Conservation (phyloP, 768 basidiomycete genomes). For the Hygrophoropsis aurantiaca region DNA sequence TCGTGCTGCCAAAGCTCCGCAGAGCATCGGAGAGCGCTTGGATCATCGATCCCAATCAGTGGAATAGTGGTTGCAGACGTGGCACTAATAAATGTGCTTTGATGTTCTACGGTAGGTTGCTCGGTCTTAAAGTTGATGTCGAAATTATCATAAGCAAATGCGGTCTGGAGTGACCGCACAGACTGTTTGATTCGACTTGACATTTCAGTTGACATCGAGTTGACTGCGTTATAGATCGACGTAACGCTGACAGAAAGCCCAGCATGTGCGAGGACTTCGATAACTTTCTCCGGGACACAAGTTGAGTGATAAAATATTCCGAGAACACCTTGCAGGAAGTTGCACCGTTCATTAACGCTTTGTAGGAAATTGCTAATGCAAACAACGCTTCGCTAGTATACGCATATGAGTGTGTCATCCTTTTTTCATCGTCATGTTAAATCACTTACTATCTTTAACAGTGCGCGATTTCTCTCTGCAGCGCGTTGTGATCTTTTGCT, state of each 20-base stretch:
- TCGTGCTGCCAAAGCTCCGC: constrained; percentile 17
- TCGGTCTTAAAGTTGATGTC: constrained; percentile 35
- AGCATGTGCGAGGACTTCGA: constrained; percentile 23
- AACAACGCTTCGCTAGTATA: too few relatives aligned
- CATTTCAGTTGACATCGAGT: constrained; percentile 17
- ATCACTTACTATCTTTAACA: too few relatives aligned
- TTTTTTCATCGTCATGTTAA: too few relatives aligned
- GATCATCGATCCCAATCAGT: background rate
- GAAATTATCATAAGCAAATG: constrained; percentile 44
- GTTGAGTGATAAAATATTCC: constrained; percentile 30
- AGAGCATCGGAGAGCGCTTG: constrained; percentile 14
- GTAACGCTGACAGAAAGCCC: constrained; percentile 22
- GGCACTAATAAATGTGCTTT: constrained; percentile 5
- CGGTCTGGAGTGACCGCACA: too few relatives aligned
- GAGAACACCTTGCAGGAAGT: too few relatives aligned
- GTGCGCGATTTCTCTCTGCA: too few relatives aligned
- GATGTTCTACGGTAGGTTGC: constrained; percentile 30
- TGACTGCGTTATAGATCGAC: constrained; percentile 14
- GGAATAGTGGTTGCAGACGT: constrained; percentile 5
- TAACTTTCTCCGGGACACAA: constrained; percentile 22
- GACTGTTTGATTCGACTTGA: too few relatives aligned
- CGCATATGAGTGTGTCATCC: too few relatives aligned
- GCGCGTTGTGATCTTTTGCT: too few relatives aligned
- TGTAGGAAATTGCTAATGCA: too few relatives aligned
- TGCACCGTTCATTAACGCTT: too few relatives aligned